phyloP scores from a whole-genome alignment of 129 eudicot genomes.

The carrot (Daucus carota) region DH1_v3.0 NC_030385.2:26603001-26603500 shows the following conservation, averaged over 20 bases:
- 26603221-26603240: not conserved
- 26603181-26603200: not conserved
- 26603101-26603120: not conserved
- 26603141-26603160: not conserved
- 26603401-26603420: conserved; percentile 94
- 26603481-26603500: conserved; percentile 22
- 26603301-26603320: not conserved
- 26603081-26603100: conserved; percentile 28
- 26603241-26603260: not conserved
- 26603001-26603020: conserved; percentile 75
- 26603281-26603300: not conserved
- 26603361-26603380: not conserved
- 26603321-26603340: not conserved
- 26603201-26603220: not conserved
- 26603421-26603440: conserved; percentile 96
- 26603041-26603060: conserved; percentile 74
- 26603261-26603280: not conserved
- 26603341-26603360: not conserved
- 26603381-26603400: conserved; percentile 73
- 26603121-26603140: not conserved
- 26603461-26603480: conserved; percentile 92
- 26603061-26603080: conserved; percentile 70
- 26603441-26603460: conserved; percentile 81
- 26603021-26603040: conserved; percentile 95
- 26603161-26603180: not conserved